Evolutionary conservation across 2,329 filamentous ascomycete species (phyloP).

Genomic region (Simplicillium aogashimaense): DNA sequence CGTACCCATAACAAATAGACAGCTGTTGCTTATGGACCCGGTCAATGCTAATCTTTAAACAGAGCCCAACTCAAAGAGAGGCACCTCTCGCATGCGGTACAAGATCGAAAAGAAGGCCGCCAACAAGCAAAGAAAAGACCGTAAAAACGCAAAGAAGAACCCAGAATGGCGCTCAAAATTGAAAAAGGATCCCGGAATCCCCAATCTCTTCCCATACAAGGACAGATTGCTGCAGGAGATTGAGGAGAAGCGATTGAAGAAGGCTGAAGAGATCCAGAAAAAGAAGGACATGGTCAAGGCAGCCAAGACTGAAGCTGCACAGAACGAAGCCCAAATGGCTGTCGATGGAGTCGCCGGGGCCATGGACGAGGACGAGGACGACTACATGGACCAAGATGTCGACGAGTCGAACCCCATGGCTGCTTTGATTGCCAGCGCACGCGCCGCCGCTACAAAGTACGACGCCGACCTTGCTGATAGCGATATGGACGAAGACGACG

Average conservation of each 20-base stretch:
- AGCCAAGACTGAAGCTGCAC: constrained; percentile 42
- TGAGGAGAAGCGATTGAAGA: constrained; percentile 73
- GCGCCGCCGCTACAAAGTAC: constrained; percentile 67
- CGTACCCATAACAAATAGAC: too few species aligned
- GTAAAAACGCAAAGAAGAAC: constrained; percentile 89
- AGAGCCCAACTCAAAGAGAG: constrained; percentile 95
- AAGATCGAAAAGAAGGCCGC: constrained; percentile 91
- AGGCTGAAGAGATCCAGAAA: constrained; percentile 67
- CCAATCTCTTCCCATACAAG: constrained; percentile 96
- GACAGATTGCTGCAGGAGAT: constrained; percentile 91
- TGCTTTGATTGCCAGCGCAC: constrained; percentile 77
- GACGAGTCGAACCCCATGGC: constrained; percentile 81
- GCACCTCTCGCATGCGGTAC: constrained; percentile 78
- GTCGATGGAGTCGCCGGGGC: constrained; percentile 35
- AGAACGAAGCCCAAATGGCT: constrained; percentile 21
- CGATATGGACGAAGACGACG: constrained; percentile 40
- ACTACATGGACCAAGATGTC: constrained; percentile 44
- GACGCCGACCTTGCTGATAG: constrained; percentile 54
- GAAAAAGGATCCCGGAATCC: constrained; percentile 97
- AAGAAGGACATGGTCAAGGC: constrained; percentile 64
- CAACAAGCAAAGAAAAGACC: constrained; percentile 82
- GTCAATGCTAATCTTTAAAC: too few species aligned
- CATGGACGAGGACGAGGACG: constrained; percentile 35
- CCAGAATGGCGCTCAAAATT: constrained; percentile 91
- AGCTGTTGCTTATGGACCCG: too few species aligned